A percentile compares a stretch with the other conserved stretches of the same genome.
Evolutionary conservation across 768 basidiomycete species (phyloP).

Genomic region (Crassisporium funariophilum): DNA sequence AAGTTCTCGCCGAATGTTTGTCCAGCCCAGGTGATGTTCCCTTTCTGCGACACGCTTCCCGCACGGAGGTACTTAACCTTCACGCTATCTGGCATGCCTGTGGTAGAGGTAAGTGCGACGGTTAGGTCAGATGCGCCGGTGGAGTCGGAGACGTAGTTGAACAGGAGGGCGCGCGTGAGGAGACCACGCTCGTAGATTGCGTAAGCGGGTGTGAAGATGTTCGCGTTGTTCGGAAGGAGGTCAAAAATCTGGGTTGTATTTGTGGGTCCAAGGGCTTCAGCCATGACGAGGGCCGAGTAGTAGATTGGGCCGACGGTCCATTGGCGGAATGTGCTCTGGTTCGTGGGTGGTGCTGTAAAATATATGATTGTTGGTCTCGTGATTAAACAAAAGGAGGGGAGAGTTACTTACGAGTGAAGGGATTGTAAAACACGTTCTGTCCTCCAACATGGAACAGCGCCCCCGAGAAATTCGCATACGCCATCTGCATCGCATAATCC

Average conservation of each 20-base stretch:
- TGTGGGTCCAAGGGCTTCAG: slow-evolving; percentile 66
- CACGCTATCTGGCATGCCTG: slow-evolving; percentile 46
- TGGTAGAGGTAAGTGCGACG: slow-evolving; percentile 50
- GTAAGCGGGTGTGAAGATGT: slow-evolving; percentile 64
- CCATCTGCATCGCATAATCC: slow-evolving; percentile 64
- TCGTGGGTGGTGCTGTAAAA: slow-evolving; percentile 52
- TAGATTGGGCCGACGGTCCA: slow-evolving; percentile 81
- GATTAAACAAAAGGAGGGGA: slow-evolving; percentile 11
- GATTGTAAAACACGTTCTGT: slow-evolving; percentile 63
- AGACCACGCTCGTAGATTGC: slow-evolving; percentile 73
- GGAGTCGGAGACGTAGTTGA: slow-evolving; percentile 72
- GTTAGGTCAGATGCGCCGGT: slow-evolving; percentile 58
- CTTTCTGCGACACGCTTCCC: slow-evolving; percentile 50
- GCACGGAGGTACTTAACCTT: slow-evolving; percentile 59
- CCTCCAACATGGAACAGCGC: slow-evolving; percentile 61
- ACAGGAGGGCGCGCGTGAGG: slow-evolving; percentile 61
- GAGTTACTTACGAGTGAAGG: slow-evolving; percentile 39
- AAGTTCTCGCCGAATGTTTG: slow-evolving; percentile 64
- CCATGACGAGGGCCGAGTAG: slow-evolving; percentile 70
- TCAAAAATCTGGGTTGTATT: slow-evolving; percentile 68
- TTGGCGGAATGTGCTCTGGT: slow-evolving; percentile 58
- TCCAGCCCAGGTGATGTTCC: slow-evolving; percentile 63
- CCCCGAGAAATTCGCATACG: slow-evolving; percentile 52
- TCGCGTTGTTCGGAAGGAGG: slow-evolving; percentile 51
- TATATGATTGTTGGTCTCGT: not conserved